These are phyloP conservation scores for Gremmenia infestans DNA, from an alignment of 2,329 filamentous ascomycete species.

Conservation along the genomic window DNA sequence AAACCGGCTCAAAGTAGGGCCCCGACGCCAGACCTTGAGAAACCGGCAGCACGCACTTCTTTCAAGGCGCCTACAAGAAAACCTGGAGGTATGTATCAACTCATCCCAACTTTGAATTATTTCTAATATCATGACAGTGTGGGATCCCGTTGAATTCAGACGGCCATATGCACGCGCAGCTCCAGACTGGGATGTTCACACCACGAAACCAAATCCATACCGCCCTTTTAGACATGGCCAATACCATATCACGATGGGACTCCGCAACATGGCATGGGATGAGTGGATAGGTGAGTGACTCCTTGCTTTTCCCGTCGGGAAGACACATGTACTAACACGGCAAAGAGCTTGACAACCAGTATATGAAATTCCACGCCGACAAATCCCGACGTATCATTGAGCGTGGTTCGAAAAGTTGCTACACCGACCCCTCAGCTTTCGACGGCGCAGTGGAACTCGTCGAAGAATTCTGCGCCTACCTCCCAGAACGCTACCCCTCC, in stretches of 20 bases:
- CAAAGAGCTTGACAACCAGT: slow-evolving; percentile 74
- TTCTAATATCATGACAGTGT: slow-evolving; percentile 23
- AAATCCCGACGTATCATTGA: slow-evolving; percentile 65
- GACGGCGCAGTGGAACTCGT: slow-evolving; percentile 71
- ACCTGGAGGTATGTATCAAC: slow-evolving; percentile 26
- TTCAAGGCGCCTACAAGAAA: slow-evolving; percentile 25
- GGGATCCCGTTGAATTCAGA: slow-evolving; percentile 30
- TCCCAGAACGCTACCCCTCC: slow-evolving; percentile 69
- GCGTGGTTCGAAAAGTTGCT: slow-evolving; percentile 61
- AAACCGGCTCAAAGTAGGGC: slow-evolving; percentile 17
- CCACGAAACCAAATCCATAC: slow-evolving; percentile 30
- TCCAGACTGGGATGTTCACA: slow-evolving; percentile 29
- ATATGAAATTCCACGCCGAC: slow-evolving; percentile 63
- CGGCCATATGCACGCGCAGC: slow-evolving; percentile 26
- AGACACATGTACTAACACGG: slow-evolving; percentile 12
- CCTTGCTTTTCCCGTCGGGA: background rate
- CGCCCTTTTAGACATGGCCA: slow-evolving; percentile 31
- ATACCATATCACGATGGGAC: slow-evolving; percentile 33
- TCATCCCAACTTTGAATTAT: background rate
- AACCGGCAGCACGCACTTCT: slow-evolving; percentile 20
- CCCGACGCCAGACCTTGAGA: slow-evolving; percentile 29
- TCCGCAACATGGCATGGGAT: slow-evolving; percentile 32
- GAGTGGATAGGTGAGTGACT: slow-evolving; percentile 31
- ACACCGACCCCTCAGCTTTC: slow-evolving; percentile 64
- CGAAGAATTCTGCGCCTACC: slow-evolving; percentile 65